Conservation (phyloP, 2,329 filamentous ascomycete species). For the Xylariomycetidae sp. region DNA sequence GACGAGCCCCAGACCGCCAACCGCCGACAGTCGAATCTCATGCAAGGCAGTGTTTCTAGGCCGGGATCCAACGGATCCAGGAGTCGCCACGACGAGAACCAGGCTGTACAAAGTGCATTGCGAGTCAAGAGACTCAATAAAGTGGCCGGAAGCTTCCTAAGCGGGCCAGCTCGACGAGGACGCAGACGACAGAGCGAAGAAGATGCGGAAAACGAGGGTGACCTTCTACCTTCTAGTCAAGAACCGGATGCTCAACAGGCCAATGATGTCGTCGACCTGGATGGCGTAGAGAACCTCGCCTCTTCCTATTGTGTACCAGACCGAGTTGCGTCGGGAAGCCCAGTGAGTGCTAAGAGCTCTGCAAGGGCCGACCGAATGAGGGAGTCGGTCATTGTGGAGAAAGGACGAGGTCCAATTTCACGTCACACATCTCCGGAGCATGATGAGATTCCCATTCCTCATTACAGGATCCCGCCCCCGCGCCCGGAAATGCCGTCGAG, state of each 20-base stretch:
- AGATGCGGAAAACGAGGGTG: slow-evolving; percentile 47
- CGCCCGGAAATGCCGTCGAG: slow-evolving; percentile 55
- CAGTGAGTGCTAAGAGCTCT: slow-evolving; percentile 45
- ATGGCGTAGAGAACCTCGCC: slow-evolving; percentile 29
- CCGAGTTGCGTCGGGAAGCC: slow-evolving; percentile 54
- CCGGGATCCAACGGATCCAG: slow-evolving; percentile 46
- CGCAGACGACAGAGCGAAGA: slow-evolving; percentile 65
- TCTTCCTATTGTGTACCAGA: slow-evolving; percentile 45
- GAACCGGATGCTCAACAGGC: slow-evolving; percentile 38
- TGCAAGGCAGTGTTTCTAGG: slow-evolving; percentile 50
- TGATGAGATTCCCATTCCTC: slow-evolving; percentile 40
- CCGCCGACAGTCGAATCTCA: slow-evolving; percentile 41
- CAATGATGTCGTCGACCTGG: slow-evolving; percentile 31
- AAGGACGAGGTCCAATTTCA: slow-evolving; percentile 22
- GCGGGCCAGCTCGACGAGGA: slow-evolving; percentile 73
- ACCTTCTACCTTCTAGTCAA: slow-evolving; percentile 34
- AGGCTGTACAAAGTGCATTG: slow-evolving; percentile 66
- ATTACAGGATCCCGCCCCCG: slow-evolving; percentile 53
- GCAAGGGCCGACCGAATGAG: slow-evolving; percentile 38
- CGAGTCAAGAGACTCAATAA: slow-evolving; percentile 73
- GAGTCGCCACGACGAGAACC: slow-evolving; percentile 56
- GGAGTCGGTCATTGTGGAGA: slow-evolving; percentile 29
- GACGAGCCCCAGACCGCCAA: slow-evolving; percentile 47
- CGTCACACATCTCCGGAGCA: slow-evolving; percentile 26
- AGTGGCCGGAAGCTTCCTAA: slow-evolving; percentile 71